Conservation (phyloP, 2,329 filamentous ascomycete genomes). For the Verticillium klebahnii region DNA sequence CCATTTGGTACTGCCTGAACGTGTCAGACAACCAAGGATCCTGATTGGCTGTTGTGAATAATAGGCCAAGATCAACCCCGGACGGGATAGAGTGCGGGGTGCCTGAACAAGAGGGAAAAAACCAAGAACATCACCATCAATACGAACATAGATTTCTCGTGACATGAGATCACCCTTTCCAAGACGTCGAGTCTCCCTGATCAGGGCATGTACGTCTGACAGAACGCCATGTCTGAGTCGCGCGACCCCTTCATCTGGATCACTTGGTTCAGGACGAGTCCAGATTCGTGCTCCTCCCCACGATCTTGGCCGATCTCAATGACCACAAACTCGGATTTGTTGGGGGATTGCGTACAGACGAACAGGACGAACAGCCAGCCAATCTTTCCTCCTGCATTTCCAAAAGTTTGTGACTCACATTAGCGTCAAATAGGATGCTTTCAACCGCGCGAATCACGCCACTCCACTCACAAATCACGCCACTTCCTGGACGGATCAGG, state of each 20-base stretch:
- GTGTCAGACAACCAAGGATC: neutral
- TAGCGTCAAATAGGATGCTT: neutral
- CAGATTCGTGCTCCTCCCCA: neutral
- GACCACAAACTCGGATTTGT: too few species aligned
- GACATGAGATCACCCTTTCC: neutral
- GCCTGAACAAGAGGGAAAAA: neutral
- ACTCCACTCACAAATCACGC: neutral
- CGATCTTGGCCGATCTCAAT: neutral
- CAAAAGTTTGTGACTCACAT: neutral
- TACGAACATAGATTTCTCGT: neutral
- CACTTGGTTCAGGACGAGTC: neutral
- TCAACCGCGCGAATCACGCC: neutral
- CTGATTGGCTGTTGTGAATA: neutral
- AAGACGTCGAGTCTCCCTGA: neutral
- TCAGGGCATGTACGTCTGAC: neutral
- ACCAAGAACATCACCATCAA: neutral
- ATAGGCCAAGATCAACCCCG: neutral
- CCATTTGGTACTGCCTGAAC: neutral
- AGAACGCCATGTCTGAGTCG: neutral
- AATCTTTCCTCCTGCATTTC: neutral
- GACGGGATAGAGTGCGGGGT: neutral
- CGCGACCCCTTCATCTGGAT: neutral
- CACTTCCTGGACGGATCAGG: neutral
- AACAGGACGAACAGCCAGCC: neutral
- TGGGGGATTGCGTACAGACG: neutral